phyloP scores from a whole-genome alignment of 2,329 filamentous ascomycete genomes.

The Shiraia bambusicola region DNA sequence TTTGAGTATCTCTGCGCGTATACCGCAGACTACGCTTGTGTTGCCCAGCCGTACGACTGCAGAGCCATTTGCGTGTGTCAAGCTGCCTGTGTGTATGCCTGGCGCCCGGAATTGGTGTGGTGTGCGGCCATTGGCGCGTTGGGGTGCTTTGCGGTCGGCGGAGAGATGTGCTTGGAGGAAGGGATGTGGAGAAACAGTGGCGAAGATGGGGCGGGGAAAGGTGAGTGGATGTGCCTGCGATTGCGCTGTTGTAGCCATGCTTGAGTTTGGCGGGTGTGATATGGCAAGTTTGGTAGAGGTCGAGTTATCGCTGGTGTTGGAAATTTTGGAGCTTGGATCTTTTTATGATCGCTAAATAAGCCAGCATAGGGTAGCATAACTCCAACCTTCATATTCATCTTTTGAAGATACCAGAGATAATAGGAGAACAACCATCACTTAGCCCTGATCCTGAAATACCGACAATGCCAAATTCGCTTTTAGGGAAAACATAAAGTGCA shows the following conservation, averaged over 20 bases:
- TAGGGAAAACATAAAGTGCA: not conserved
- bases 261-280: not conserved
- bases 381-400: too few relatives aligned
- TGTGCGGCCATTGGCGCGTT: conserved; percentile 78
- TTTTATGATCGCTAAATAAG: conserved; percentile 21
- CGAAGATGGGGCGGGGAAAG: conserved; percentile 71
- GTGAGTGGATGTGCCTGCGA: conserved; percentile 42
- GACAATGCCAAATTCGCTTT: too few relatives aligned
- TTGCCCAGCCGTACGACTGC: conserved; percentile 85
- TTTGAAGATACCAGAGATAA: too few relatives aligned
- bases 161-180: conserved; percentile 89
- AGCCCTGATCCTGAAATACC: too few relatives aligned
- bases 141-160: conserved; percentile 57
- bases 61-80: conserved; percentile 88
- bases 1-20: conserved; percentile 80
- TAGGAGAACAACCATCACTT: too few relatives aligned
- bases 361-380: too few relatives aligned
- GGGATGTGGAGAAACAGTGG: conserved; percentile 83
- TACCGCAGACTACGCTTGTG: conserved; percentile 91
- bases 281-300: not conserved
- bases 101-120: conserved; percentile 69
- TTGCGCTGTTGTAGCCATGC: conserved; percentile 27
- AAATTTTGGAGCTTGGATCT: conserved; percentile 32
- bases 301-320: conserved; percentile 6
- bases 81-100: conserved; percentile 77